Evolutionary conservation across 1,139 yeast species (phyloP), one percentile per base, ranked within the genome.

Genomic region (Candida sp.): DNA sequence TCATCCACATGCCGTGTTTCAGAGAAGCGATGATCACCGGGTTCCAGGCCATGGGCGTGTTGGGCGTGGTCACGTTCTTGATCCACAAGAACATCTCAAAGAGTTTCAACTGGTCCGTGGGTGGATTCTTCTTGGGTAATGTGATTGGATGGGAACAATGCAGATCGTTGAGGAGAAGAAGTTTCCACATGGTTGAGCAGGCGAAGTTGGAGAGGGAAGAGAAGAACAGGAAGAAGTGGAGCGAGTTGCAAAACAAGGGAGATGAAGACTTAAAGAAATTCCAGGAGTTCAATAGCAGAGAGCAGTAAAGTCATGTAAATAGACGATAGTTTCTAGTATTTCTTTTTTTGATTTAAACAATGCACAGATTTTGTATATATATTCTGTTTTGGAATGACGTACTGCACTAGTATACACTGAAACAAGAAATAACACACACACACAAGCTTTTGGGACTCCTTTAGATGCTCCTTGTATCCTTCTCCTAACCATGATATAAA

Each of bases 121-220:
- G 90, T 43, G 96, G 96, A 3, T 83, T 92, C 58, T 70, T 90
- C 54, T 67, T 91, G 35, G 98, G 97, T 1, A 85, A 90, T 48
- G 78, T 89, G 1, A 86, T 90, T 35, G 90, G 96, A 1, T 93
- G 97, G 97, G 97, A 93, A 67, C 96, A 90, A 68, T 93, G 98
- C 66, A 77, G 97, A 53, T 80, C 85, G 47, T 78, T 84, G 50
- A 75, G 96, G 64, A 77, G 88, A 61, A 79, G 81, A 58, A 84
- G 87, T 44, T 76, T 82, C 61, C 78, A 79, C 56, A 83, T 85
- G 55, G 84, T 89, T 56, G 84, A 82, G 55, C 66, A 77, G 60
- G 94, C 94, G 0, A 80, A 81, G 57, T 78, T 79, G 53, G 72
- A 67, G 2, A 82, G 81, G 55, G 76, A 72, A 53, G 81, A 71